Evolutionary conservation across 495 filamentous ascomycete genomes (phyloP).

Genomic region (Xylaria bambusicola): DNA sequence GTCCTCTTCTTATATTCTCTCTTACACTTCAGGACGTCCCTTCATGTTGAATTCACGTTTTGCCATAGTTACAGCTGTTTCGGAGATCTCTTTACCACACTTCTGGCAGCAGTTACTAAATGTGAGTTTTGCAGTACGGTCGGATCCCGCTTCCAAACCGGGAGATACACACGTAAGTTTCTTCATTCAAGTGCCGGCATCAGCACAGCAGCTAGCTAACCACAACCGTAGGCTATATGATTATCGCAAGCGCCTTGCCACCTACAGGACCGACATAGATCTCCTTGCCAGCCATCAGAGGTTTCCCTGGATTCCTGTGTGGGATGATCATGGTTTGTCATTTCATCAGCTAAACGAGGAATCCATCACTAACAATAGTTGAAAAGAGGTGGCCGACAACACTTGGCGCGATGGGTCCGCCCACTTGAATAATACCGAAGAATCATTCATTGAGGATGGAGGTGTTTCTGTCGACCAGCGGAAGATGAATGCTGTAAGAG

Average conservation of each 20-base stretch:
- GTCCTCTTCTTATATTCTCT: no score
- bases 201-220: not conserved
- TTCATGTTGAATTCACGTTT: no score
- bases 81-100: no score
- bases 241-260: constrained; percentile 61
- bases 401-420: constrained; percentile 57
- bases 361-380: not conserved
- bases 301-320: constrained; percentile 66
- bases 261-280: constrained; percentile 62
- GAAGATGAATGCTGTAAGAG: constrained; percentile 67
- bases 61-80: no score
- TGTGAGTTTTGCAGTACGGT: constrained; percentile 29
- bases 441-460: constrained; percentile 60
- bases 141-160: constrained; percentile 57
- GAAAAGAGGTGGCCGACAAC: constrained; percentile 64
- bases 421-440: constrained; percentile 64
- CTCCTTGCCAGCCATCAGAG: constrained; percentile 53
- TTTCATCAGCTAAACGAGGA: not conserved
- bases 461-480: constrained; percentile 64
- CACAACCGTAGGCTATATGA: constrained; percentile 47
- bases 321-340: constrained; percentile 62
- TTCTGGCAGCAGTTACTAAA: no score
- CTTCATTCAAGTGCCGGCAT: no score
- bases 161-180: constrained; percentile 45
- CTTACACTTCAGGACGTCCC: no score